A percentile compares a stretch with the other conserved stretches of the same genome.
Conservation (phyloP, 257 asterid genomes). For the Nemophila menziesii region DNA sequence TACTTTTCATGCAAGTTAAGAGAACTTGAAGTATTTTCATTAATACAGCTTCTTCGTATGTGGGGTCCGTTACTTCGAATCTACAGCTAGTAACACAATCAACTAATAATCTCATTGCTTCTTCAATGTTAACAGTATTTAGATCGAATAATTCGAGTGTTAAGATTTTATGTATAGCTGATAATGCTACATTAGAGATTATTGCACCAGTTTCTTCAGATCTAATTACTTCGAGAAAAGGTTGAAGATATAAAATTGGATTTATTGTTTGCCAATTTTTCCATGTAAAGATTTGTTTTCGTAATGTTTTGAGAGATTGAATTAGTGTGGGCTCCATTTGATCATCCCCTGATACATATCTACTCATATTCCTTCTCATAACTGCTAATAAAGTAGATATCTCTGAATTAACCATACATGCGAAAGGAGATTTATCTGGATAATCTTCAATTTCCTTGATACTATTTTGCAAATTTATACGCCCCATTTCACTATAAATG, state of each 20-base stretch:
- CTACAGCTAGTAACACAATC: conserved; percentile 98
- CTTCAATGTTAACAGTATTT: conserved; percentile 56
- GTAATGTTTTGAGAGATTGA: conserved; percentile 70
- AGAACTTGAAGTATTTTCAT: conserved; percentile 95
- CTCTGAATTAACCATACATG: conserved; percentile 79
- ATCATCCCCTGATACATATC: conserved; percentile 91
- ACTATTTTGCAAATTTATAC: conserved; percentile 63
- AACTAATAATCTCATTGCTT: conserved; percentile 80
- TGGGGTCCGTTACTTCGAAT: conserved; percentile 90
- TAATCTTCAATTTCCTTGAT: conserved; percentile 82
- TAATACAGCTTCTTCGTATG: conserved; percentile 87
- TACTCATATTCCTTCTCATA: conserved; percentile 96
- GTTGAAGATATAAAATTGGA: conserved; percentile 82
- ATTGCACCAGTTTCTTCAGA: conserved; percentile 98
- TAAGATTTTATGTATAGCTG: conserved; percentile 78
- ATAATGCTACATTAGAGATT: conserved; percentile 81
- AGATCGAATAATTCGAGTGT: conserved; percentile 72
- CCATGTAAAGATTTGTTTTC: conserved; percentile 74
- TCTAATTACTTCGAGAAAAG: conserved; percentile 82
- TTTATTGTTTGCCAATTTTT: conserved; percentile 69
- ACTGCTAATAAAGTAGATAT: conserved; percentile 86
- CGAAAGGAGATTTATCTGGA: conserved; percentile 54
- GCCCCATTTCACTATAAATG: conserved; percentile 47
- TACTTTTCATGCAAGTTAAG: conserved; percentile 87
- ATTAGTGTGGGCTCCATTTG: conserved; percentile 91